Conservation (phyloP, 1,139 yeast genomes). For the Scheffersomyces titani region DNA sequence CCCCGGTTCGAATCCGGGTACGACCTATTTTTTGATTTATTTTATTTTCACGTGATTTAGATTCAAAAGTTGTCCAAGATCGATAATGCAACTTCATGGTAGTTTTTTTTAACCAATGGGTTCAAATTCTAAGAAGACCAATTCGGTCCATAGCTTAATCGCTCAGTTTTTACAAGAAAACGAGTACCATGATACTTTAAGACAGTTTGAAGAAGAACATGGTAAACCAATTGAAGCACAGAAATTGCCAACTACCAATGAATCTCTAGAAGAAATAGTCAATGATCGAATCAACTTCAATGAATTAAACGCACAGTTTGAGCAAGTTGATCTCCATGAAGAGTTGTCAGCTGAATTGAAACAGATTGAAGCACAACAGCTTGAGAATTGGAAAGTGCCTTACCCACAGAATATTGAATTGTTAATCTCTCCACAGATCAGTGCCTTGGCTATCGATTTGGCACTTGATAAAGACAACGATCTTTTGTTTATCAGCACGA, state of each 20-base stretch:
- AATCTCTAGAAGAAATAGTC: slow-evolving; percentile 52
- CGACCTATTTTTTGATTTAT: slow-evolving; percentile 52
- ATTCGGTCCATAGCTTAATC: slow-evolving; percentile 38
- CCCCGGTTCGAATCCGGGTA: slow-evolving; percentile 72
- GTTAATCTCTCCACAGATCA: slow-evolving; percentile 4
- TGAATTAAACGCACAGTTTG: slow-evolving; percentile 13
- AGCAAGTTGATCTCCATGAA: slow-evolving; percentile 9
- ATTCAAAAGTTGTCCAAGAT: slow-evolving; percentile 10
- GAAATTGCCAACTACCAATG: slow-evolving; percentile 28
- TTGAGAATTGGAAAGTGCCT: slow-evolving; percentile 44
- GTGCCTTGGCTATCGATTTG: slow-evolving; percentile 28
- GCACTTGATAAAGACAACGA: slow-evolving; percentile 11
- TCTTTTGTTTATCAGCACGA: slow-evolving; percentile 25
- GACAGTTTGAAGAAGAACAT: slow-evolving; percentile 49
- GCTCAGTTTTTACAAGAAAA: slow-evolving; percentile 57
- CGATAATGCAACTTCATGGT: neutral
- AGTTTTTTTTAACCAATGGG: neutral
- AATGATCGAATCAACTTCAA: slow-evolving; percentile 48
- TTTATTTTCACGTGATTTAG: slow-evolving; percentile 3
- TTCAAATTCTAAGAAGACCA: slow-evolving; percentile 5
- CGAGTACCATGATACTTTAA: slow-evolving; percentile 47
- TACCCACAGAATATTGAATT: slow-evolving; percentile 19
- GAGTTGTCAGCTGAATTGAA: slow-evolving; percentile 6
- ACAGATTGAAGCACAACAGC: slow-evolving; percentile 13
- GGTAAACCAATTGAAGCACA: slow-evolving; percentile 32